Percentiles rank a stretch among this genome's conserved stretches.
phyloP scores from a whole-genome alignment of 2,329 filamentous ascomycete genomes.

The Paraphaeosphaeria minitans region DNA sequence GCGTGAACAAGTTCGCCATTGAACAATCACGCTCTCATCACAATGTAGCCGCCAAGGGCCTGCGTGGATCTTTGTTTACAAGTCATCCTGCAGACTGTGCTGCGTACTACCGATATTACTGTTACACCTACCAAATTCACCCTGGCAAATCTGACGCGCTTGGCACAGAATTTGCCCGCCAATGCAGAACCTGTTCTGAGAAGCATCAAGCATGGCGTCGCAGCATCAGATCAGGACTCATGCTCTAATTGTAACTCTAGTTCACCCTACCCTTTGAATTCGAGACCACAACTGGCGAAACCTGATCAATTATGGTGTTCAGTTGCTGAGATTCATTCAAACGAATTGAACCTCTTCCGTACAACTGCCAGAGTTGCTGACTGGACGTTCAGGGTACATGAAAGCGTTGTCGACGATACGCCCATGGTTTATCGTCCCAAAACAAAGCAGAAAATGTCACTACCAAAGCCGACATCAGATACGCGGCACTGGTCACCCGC shows the following conservation, averaged over 20 bases:
- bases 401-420: not conserved
- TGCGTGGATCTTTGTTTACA: not conserved
- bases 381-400: not conserved
- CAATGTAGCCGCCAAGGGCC: not conserved
- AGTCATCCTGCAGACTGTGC: conserved; percentile 12
- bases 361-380: not conserved
- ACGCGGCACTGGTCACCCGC: not conserved
- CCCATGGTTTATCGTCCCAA: not conserved
- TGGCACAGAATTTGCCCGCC: not conserved
- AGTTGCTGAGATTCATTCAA: too few species aligned
- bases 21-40: not conserved
- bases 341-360: too few species aligned
- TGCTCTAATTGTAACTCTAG: not conserved
- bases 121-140: conserved; percentile 16
- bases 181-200: not conserved
- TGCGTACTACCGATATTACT: conserved; percentile 15
- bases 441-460: not conserved
- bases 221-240: not conserved
- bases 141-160: conserved; percentile 1
- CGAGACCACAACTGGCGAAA: not conserved
- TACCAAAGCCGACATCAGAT: not conserved
- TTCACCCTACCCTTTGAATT: not conserved
- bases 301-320: too few species aligned
- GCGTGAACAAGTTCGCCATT: too few species aligned
- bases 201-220: not conserved